Evolutionary conservation across 176 grass and related monocot genomes (phyloP).

Genomic region (Elymus sibiricus): DNA sequence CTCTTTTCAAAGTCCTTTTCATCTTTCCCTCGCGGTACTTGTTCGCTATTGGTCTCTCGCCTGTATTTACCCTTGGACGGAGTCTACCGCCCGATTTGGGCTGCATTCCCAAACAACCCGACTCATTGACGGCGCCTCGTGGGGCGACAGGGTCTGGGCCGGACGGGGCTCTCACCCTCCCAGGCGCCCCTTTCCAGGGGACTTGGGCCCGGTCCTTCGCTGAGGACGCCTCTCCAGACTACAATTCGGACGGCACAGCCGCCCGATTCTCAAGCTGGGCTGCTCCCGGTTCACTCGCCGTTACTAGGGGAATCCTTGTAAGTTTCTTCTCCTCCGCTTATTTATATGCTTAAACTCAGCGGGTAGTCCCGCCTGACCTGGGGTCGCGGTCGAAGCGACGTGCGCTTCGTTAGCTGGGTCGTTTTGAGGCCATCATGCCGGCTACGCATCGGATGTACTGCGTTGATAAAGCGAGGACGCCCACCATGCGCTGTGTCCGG

Average conservation of each 20-base stretch:
- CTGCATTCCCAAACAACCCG: slow-evolving; percentile 60
- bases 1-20: slow-evolving; percentile 92
- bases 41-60: slow-evolving; percentile 62
- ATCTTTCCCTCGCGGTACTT: slow-evolving; percentile 77
- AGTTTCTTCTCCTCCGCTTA: slow-evolving; percentile 41
- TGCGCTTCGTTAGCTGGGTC: too few species aligned
- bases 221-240: slow-evolving; percentile 40
- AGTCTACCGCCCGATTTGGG: slow-evolving; percentile 53
- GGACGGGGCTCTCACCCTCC: slow-evolving; percentile 69
- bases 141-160: slow-evolving; percentile 48
- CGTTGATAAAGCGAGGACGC: too few species aligned
- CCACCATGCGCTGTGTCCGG: too few species aligned
- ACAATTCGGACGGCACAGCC: not conserved
- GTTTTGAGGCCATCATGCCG: too few species aligned
- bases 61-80: slow-evolving; percentile 60
- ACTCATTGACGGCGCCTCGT: slow-evolving; percentile 51
- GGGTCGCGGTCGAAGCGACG: too few species aligned
- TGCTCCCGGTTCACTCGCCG: slow-evolving; percentile 31
- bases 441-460: too few species aligned
- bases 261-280: not conserved
- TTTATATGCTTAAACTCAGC: too few species aligned
- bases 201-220: slow-evolving; percentile 43
- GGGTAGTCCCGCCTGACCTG: too few species aligned
- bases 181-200: slow-evolving; percentile 58
- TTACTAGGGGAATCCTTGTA: slow-evolving; percentile 38